Evolutionary conservation across 805 yeast genomes (phyloP).

Genomic region (Candida methanosorbosa): DNA sequence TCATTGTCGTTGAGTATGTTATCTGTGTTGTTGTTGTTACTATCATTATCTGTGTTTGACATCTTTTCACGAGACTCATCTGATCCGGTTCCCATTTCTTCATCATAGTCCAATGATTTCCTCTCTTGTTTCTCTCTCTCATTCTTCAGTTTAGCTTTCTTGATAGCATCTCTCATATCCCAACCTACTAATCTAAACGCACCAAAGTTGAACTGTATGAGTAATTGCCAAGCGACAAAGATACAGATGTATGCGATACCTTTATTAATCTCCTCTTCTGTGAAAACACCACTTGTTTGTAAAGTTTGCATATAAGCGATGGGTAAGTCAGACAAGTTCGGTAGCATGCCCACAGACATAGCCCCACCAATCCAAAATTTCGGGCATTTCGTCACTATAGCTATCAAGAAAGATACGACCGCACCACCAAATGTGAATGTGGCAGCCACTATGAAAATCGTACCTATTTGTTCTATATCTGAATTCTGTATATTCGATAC

Average conservation of each 20-base stretch:
- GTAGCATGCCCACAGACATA: conserved; percentile 62
- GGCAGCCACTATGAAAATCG: conserved; percentile 41
- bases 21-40: not conserved
- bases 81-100: conserved; percentile 10
- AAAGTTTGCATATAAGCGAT: conserved; percentile 75
- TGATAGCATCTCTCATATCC: conserved; percentile 44
- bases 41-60: conserved; percentile 1
- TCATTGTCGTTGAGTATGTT: not conserved
- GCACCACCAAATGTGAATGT: conserved; percentile 39
- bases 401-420: conserved; percentile 29
- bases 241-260: conserved; percentile 85
- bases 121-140: conserved; percentile 13
- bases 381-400: conserved; percentile 51
- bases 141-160: conserved; percentile 12
- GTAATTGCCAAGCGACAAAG: conserved; percentile 58
- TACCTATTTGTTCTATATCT: conserved; percentile 66
- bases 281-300: conserved; percentile 52
- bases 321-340: conserved; percentile 77
- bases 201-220: conserved; percentile 70
- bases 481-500: conserved; percentile 56
- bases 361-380: conserved; percentile 71
- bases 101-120: conserved; percentile 2
- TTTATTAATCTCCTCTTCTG: conserved; percentile 49
- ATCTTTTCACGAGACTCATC: conserved; percentile 1
- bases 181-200: conserved; percentile 58